Evolutionary conservation across 1,284 basidiomycete species (phyloP).

Genomic region (Leccinum proliferum): DNA sequence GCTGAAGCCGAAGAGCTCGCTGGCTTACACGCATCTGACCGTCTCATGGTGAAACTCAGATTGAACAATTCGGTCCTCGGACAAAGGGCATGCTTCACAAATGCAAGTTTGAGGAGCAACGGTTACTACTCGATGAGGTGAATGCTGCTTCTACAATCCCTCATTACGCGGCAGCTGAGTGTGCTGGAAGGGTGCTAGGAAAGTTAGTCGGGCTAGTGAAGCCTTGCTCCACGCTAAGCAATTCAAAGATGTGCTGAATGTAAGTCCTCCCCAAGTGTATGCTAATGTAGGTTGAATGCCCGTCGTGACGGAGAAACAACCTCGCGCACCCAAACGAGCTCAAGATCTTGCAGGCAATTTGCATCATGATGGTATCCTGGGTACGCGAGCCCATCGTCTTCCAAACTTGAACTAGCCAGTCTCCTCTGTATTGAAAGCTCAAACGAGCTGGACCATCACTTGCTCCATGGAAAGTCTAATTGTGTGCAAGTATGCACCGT

Average conservation of each 20-base stretch:
- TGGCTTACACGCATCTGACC: slow-evolving; percentile 88
- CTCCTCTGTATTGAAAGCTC: too few species aligned
- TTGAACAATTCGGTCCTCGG: slow-evolving; percentile 86
- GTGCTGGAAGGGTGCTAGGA: slow-evolving; percentile 62
- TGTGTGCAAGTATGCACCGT: too few species aligned
- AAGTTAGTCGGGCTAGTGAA: slow-evolving; percentile 76
- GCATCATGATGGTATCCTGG: too few species aligned
- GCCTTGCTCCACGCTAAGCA: slow-evolving; percentile 71
- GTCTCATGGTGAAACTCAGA: slow-evolving; percentile 95
- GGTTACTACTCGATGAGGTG: slow-evolving; percentile 68
- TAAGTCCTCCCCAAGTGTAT: slow-evolving; percentile 30
- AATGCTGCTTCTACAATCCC: slow-evolving; percentile 17
- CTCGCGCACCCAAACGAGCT: too few species aligned
- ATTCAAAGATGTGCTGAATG: slow-evolving; percentile 85
- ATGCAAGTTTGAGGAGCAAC: slow-evolving; percentile 80
- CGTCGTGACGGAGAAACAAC: too few species aligned
- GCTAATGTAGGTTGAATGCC: too few species aligned
- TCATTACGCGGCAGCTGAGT: slow-evolving; percentile 6
- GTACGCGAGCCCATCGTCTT: too few species aligned
- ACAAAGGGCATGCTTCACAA: slow-evolving; percentile 95
- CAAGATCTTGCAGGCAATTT: too few species aligned
- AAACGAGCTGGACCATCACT: too few species aligned
- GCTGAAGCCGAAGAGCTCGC: slow-evolving; percentile 85
- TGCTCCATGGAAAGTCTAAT: too few species aligned
- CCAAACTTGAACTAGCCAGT: too few species aligned